Evolutionary conservation across 148 eudicot genomes (phyloP).

Genomic region (Pharnaceum exiguum): DNA sequence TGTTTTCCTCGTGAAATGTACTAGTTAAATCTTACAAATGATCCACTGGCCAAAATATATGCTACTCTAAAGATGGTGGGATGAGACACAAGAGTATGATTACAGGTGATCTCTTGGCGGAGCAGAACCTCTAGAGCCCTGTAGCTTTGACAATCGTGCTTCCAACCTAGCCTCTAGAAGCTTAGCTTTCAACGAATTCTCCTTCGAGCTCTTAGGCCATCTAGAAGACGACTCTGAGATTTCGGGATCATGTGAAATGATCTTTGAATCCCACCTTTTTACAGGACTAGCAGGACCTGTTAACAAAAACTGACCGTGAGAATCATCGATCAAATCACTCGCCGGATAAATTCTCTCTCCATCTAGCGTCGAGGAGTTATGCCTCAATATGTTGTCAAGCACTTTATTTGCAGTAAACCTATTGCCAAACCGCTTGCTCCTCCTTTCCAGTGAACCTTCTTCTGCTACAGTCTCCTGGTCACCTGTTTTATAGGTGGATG

Average conservation of each 20-base stretch:
- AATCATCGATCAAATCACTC: constrained; percentile 26
- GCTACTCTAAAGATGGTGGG: too few relatives aligned
- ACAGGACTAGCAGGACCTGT: constrained; percentile 49
- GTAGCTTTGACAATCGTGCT: constrained; percentile 37
- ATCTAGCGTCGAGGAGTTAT: constrained; percentile 42
- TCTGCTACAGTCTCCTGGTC: constrained; percentile 18
- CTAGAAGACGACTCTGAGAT: constrained; percentile 39
- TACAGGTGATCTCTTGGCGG: too few relatives aligned
- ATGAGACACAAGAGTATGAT: too few relatives aligned
- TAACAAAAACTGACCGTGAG: constrained; percentile 31
- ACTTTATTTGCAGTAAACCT: constrained; percentile 24
- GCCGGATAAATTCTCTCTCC: constrained; percentile 36
- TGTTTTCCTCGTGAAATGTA: background rate
- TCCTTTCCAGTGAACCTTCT: constrained; percentile 22
- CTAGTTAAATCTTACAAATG: background rate
- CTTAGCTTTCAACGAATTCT: constrained; percentile 69
- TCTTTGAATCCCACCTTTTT: constrained; percentile 57
- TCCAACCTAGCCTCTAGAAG: constrained; percentile 87
- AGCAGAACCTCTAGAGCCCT: constrained; percentile 31
- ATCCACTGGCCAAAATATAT: background rate
- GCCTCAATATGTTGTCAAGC: constrained; percentile 25
- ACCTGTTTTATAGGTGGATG: constrained; percentile 12
- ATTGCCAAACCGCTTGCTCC: constrained; percentile 32
- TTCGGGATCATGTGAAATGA: constrained; percentile 33
- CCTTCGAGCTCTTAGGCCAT: constrained; percentile 31